Percentiles rank a stretch among this genome's conserved stretches.
phyloP scores from a whole-genome alignment of 768 basidiomycete species.

The Tulasnella sp. region DNA sequence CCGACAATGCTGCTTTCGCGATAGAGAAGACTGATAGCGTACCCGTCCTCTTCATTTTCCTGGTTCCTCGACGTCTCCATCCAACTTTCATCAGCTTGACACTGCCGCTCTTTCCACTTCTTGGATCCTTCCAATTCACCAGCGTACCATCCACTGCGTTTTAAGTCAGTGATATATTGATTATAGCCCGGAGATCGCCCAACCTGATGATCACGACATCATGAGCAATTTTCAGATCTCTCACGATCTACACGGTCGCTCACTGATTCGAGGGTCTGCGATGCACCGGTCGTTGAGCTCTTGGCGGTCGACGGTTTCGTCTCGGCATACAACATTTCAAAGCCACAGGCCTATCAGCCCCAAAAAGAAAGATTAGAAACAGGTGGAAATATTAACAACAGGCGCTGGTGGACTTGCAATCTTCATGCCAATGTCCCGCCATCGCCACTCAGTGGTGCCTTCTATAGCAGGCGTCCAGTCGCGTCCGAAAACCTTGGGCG shows the following conservation, averaged over 20 bases:
- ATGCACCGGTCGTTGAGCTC: too few species aligned
- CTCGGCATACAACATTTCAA: slow-evolving; percentile 93
- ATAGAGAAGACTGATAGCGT: too few species aligned
- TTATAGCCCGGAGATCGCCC: slow-evolving; percentile 37
- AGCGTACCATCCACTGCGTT: slow-evolving; percentile 58
- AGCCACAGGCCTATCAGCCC: slow-evolving; percentile 68
- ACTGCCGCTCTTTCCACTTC: slow-evolving; percentile 63
- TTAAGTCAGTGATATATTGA: slow-evolving; percentile 58
- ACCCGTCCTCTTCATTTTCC: slow-evolving; percentile 30
- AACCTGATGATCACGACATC: too few species aligned
- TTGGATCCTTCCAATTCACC: slow-evolving; percentile 66
- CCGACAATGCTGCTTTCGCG: background rate
- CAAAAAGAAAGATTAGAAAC: background rate
- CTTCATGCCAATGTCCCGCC: slow-evolving; percentile 87
- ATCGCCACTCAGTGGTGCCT: slow-evolving; percentile 56
- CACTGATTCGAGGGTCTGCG: too few species aligned
- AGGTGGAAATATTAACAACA: background rate
- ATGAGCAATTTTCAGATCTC: too few species aligned
- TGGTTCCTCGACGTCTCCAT: slow-evolving; percentile 49
- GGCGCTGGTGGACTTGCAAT: slow-evolving; percentile 40
- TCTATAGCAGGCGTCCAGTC: slow-evolving; percentile 44
- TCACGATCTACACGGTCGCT: too few species aligned
- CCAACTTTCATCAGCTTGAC: slow-evolving; percentile 57
- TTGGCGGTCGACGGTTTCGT: slow-evolving; percentile 45
- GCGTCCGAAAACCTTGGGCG: slow-evolving; percentile 79